These are phyloP conservation scores for Plectranthus barbatus DNA, from an alignment of 257 asterid genomes.

Conservation along the genomic window DNA sequence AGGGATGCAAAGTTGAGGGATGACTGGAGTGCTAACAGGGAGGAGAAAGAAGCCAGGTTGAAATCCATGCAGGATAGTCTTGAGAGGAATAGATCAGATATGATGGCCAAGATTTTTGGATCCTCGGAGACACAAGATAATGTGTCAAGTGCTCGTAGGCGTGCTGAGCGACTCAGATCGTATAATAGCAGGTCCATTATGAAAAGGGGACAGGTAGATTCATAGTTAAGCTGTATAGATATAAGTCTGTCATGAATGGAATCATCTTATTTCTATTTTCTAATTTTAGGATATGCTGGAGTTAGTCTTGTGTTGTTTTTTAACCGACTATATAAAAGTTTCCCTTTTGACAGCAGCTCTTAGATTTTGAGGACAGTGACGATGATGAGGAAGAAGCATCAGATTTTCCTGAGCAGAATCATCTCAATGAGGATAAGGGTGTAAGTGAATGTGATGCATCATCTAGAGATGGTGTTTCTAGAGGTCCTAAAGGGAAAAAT, in stretches of 20 bases:
- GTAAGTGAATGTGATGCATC: constrained; percentile 36
- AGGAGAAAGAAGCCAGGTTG: constrained; percentile 80
- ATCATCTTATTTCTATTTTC: constrained; percentile 8
- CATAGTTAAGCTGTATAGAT: constrained; percentile 15
- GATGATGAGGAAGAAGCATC: constrained; percentile 44
- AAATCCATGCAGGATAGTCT: constrained; percentile 84
- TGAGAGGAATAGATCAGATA: constrained; percentile 72
- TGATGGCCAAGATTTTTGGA: constrained; percentile 65
- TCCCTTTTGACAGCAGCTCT: constrained; percentile 57
- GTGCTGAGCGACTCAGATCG: constrained; percentile 75
- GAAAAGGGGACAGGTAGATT: constrained; percentile 71
- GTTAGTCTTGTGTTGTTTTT: constrained; percentile 26
- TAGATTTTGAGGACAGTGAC: constrained; percentile 64
- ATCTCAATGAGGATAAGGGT: constrained; percentile 31
- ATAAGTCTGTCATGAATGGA: constrained; percentile 5
- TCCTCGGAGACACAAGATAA: constrained; percentile 43
- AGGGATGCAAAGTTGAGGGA: constrained; percentile 87
- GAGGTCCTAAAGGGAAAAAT: constrained; percentile 42
- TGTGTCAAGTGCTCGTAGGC: constrained; percentile 32
- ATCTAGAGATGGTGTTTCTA: constrained; percentile 36
- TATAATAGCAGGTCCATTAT: constrained; percentile 45
- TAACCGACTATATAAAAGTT: constrained; percentile 48
- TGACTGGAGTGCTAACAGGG: constrained; percentile 79
- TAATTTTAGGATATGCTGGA: constrained; percentile 1
- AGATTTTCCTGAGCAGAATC: constrained; percentile 34